A percentile compares a stretch with the other conserved stretches of the same genome.
phyloP scores from a whole-genome alignment of 257 asterid species.

The Anisodus acutangulus region DNA sequence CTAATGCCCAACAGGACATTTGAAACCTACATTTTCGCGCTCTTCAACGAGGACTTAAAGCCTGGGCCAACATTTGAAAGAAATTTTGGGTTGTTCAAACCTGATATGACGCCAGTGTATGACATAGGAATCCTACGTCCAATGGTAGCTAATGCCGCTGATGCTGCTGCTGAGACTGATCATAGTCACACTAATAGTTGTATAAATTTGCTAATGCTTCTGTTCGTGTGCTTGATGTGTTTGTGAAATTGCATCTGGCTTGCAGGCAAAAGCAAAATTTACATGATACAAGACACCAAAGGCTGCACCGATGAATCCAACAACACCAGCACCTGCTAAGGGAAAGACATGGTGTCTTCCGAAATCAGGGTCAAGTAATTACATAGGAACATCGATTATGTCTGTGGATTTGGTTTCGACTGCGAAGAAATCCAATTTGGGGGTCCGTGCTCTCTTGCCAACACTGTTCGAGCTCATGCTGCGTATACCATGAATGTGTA shows the following conservation, averaged over 20 bases:
- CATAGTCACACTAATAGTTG: slow-evolving; percentile 21
- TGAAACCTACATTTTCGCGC: slow-evolving; percentile 54
- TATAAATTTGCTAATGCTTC: slow-evolving; percentile 35
- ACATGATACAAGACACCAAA: slow-evolving; percentile 33
- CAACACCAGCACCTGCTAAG: slow-evolving; percentile 22
- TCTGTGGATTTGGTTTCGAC: slow-evolving; percentile 47
- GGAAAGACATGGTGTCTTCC: slow-evolving; percentile 53
- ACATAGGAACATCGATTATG: slow-evolving; percentile 52
- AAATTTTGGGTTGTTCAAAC: slow-evolving; percentile 64
- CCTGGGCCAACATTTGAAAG: slow-evolving; percentile 73
- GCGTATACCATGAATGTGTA: slow-evolving; percentile 57
- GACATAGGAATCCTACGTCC: slow-evolving; percentile 58
- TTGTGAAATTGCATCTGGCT: slow-evolving; percentile 45
- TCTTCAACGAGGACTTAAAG: slow-evolving; percentile 67
- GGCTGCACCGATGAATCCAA: slow-evolving; percentile 30
- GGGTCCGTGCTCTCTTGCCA: slow-evolving; percentile 49
- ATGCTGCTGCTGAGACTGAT: slow-evolving; percentile 22
- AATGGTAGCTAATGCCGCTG: slow-evolving; percentile 40
- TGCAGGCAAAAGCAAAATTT: slow-evolving; percentile 49
- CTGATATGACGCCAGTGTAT: slow-evolving; percentile 55
- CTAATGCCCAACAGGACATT: slow-evolving; percentile 53
- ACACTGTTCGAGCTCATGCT: slow-evolving; percentile 51
- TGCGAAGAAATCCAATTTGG: slow-evolving; percentile 49
- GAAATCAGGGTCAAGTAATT: slow-evolving; percentile 37
- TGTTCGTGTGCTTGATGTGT: slow-evolving; percentile 43